Percentiles rank a stretch among this genome's conserved stretches.
Conservation (phyloP, 768 basidiomycete species). For the Rubroboletus satanas region DNA sequence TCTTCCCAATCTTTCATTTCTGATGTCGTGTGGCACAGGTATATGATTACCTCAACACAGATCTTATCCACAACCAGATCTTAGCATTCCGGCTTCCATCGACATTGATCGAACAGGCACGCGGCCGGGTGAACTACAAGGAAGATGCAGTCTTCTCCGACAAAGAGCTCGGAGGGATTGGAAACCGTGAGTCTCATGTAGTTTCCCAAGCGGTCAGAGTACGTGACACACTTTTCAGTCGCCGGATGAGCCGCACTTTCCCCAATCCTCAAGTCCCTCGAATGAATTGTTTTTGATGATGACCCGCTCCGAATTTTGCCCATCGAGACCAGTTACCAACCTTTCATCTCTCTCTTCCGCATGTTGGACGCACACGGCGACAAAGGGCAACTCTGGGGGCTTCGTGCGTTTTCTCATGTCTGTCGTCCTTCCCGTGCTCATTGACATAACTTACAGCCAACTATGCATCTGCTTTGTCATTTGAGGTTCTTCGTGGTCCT, state of each 20-base stretch:
- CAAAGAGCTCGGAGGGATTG: slow-evolving; percentile 56
- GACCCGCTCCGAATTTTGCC: slow-evolving; percentile 76
- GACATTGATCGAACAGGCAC: slow-evolving; percentile 67
- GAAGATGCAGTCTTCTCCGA: slow-evolving; percentile 73
- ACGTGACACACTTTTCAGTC: slow-evolving; percentile 41
- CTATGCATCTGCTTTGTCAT: slow-evolving; percentile 65
- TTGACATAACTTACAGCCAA: slow-evolving; percentile 44
- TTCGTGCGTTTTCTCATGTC: slow-evolving; percentile 45
- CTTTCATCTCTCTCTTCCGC: slow-evolving; percentile 74
- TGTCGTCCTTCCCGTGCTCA: background rate
- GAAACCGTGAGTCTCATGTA: slow-evolving; percentile 55
- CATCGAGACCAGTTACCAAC: slow-evolving; percentile 79
- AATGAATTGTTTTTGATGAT: slow-evolving; percentile 71
- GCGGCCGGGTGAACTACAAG: slow-evolving; percentile 69
- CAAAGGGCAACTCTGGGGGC: slow-evolving; percentile 43
- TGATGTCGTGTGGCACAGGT: slow-evolving; percentile 40
- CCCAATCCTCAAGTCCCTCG: slow-evolving; percentile 67
- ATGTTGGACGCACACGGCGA: slow-evolving; percentile 53
- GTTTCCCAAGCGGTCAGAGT: background rate
- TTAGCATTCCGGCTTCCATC: slow-evolving; percentile 75
- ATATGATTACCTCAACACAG: slow-evolving; percentile 72
- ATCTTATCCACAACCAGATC: slow-evolving; percentile 75
- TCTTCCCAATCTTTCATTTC: slow-evolving; percentile 1
- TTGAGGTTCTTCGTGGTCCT: slow-evolving; percentile 71
- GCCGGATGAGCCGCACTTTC: slow-evolving; percentile 74